Evolutionary conservation across 2,329 filamentous ascomycete genomes (phyloP), one percentile per base, ranked within the genome.

Genomic region (Diplodia mutila): DNA sequence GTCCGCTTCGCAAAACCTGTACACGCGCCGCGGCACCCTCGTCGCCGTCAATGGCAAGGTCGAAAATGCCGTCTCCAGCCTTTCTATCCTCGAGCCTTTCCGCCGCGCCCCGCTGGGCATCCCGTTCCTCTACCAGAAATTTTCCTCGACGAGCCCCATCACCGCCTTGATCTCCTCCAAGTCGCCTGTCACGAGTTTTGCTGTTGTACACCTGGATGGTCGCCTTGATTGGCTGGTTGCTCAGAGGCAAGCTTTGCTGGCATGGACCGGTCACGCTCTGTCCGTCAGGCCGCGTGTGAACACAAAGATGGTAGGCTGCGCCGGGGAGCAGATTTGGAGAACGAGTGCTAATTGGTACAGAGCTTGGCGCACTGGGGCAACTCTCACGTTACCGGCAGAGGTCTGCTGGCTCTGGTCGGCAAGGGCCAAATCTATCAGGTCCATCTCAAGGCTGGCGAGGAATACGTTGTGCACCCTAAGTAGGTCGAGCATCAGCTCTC

Each of bases 211-310:
- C 76, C 87, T 99, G 61, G 93, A 99, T 82, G 95, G 95, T 68
- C 93, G 93, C 4, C 90, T 93, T 68, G 95, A 99, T 81, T 99
- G 95, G 94, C 92, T 97, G 84, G 84, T 99, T 9, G 87, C 92
- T 7, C 94, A 98, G 77, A 87, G 92, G 70, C 90, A 92, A 71
- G 93, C 93, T 1, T 84, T 99, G 65, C 85, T 98, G n/a, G 95
- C 95, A 66, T 99, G 95, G 95, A 97, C 94, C 0, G 95, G 95
- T 32, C 92, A 97, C 77, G 93, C 92, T 0, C 84, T 99, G 66
- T 84, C 85, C 18, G 85, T 95, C 53, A 89, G 88, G 42, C 92
- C 94, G 2, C 90, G 88, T 55, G 84, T 96, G 71, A 94, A 93
- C 73, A 86, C 85, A 52, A 86, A 86, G 70, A 85, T 97, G 75